Conservation (phyloP, 1,139 yeast species). For the Saccharomyces hybrid region DNA sequence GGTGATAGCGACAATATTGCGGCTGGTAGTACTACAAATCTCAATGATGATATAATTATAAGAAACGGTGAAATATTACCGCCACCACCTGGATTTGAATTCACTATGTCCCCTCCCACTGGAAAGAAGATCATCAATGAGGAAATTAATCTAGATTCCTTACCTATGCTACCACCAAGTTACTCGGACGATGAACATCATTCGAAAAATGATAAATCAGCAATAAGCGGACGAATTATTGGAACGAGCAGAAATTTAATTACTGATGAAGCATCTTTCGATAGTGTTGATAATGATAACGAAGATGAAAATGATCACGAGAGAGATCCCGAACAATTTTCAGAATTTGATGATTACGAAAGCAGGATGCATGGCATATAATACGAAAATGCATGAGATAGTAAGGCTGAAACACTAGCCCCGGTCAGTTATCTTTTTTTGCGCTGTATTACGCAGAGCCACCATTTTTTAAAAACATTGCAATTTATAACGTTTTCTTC, state of each 20-base stretch:
- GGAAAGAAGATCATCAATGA: slow-evolving; percentile 17
- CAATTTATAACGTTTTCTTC: neutral
- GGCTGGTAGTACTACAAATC: slow-evolving; percentile 19
- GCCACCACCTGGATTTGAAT: slow-evolving; percentile 33
- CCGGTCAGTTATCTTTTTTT: neutral
- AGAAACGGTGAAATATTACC: slow-evolving; percentile 26
- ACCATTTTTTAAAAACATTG: neutral
- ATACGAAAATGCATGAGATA: neutral
- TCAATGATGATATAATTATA: slow-evolving; percentile 15
- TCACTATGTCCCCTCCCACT: slow-evolving; percentile 24
- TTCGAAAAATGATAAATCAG: neutral
- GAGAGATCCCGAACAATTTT: slow-evolving; percentile 5
- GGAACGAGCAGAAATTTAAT: slow-evolving; percentile 3
- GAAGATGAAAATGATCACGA: slow-evolving; percentile 14
- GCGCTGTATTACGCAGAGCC: neutral
- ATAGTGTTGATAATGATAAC: slow-evolving; percentile 13
- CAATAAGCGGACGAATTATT: neutral
- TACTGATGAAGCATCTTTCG: slow-evolving; percentile 5
- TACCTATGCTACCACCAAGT: slow-evolving; percentile 34
- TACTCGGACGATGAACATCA: slow-evolving; percentile 27
- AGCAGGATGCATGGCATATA: neutral
- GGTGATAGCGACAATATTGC: slow-evolving; percentile 29
- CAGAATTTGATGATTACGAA: neutral
- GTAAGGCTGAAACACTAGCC: neutral
- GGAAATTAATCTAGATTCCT: slow-evolving; percentile 28